Base-by-base conservation (phyloP, 2,329 filamentous ascomycete genomes). In the Diaporthe velutina region DNA sequence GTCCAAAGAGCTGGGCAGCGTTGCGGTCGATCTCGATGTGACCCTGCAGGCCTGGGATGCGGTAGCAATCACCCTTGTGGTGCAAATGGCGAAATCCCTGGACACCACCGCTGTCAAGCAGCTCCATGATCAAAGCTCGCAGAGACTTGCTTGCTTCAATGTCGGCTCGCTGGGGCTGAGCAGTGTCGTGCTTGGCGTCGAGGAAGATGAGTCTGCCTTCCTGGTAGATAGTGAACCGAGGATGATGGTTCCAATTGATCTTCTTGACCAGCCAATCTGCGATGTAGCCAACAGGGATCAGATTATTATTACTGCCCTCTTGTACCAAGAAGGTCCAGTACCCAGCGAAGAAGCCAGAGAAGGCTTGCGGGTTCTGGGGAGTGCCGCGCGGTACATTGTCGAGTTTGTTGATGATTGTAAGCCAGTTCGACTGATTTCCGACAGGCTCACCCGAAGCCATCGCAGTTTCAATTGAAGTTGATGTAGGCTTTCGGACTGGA, bases 121-220 rank as follows among this genome's bases (percentile, higher is more conserved):
- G 42, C 40, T 66, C 61, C 42, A 50, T 66, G 28, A 17, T n/a
- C 28, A 66, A 33, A 50, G 19, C 19, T 6, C 22, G 19, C 9
- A 66, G 42, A 38, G 42, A n/a, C 61, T 50, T 50, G 61, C 42
- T 66, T 25, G 25, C 61, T 35, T 50, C 19, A n/a, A 30, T 50
- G 3, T 33, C 7, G 10, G 30, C 15, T 17, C 12, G n/a, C n/a
- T 5, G 7, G 25, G n/a, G 19, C 13, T 61, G 35, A 28, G 58
- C n/a, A 2, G 38, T 28, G 38, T 19, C 38, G 58, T 61, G n/a
- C 58, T 61, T 66, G 61, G 61, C 61, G 13, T 66, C 42, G 50
- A 50, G 61, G 12, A 33, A 50, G 42, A 50, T 40, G 15, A 7
- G 3, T 33, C n/a, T 50, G 42, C 10, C 38, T 17, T 35, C 30